These are phyloP conservation scores for Dioscorea zingiberensis DNA, from an alignment of 106 monocot genomes.

Conservation along the genomic window DNA sequence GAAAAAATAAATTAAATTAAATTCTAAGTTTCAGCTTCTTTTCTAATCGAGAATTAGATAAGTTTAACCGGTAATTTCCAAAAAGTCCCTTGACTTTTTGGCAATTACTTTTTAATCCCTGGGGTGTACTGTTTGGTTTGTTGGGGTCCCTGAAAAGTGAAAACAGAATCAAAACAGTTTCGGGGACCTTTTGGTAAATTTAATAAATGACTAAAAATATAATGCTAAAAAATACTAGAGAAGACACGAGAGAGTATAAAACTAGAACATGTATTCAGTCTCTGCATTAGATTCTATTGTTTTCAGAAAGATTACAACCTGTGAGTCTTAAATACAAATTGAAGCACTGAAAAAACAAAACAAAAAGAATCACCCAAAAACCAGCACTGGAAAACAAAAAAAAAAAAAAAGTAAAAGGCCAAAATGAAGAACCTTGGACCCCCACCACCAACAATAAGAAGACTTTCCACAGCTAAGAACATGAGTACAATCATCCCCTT, in stretches of 20 bases:
- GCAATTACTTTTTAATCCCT: too few species aligned
- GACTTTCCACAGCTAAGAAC: background rate
- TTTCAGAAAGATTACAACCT: background rate
- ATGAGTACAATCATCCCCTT: background rate
- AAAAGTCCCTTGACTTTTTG: too few species aligned
- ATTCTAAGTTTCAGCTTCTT: too few species aligned
- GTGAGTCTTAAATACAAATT: slow-evolving; percentile 1
- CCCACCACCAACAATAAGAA: background rate
- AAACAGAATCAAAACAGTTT: too few species aligned
- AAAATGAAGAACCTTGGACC: background rate
- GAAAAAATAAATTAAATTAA: too few species aligned
- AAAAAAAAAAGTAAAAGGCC: background rate
- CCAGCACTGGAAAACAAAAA: background rate
- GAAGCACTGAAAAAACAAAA: background rate
- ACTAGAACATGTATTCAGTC: background rate
- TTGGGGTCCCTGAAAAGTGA: too few species aligned
- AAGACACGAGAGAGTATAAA: background rate
- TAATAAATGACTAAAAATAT: too few species aligned
- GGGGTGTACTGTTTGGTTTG: too few species aligned
- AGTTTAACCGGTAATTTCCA: too few species aligned
- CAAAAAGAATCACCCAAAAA: background rate
- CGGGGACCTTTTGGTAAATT: too few species aligned
- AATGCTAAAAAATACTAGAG: too few species aligned
- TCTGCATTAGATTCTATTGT: background rate
- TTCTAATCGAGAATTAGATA: too few species aligned